phyloP scores from a whole-genome alignment of 768 basidiomycete genomes.

The Termitomyces sp. region DNA sequence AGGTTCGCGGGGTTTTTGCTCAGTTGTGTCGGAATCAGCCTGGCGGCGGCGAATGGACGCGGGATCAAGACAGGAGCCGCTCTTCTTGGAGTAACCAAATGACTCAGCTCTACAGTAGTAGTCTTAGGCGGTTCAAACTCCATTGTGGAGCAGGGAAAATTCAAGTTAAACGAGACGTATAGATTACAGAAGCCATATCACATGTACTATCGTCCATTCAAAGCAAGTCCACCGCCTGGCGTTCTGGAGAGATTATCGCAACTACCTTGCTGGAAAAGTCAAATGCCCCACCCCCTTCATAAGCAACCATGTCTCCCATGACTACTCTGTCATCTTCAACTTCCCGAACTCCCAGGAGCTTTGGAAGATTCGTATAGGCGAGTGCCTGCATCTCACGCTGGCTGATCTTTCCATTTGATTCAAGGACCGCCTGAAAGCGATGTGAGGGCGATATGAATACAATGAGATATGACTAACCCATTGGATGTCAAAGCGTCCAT shows the following conservation, averaged over 20 bases:
- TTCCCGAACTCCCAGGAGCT: constrained; percentile 33
- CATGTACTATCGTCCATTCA: constrained; percentile 18
- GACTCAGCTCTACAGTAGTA: constrained; percentile 4
- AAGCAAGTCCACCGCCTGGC: constrained; percentile 49
- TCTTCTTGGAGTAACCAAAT: constrained; percentile 57
- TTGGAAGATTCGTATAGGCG: constrained; percentile 43
- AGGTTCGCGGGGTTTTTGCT: constrained; percentile 83
- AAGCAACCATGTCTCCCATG: constrained; percentile 57
- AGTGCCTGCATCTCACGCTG: constrained; percentile 39
- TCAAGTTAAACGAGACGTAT: constrained; percentile 22
- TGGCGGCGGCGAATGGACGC: constrained; percentile 68
- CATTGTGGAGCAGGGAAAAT: constrained; percentile 1
- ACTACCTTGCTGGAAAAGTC: constrained; percentile 51
- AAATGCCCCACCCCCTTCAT: constrained; percentile 55
- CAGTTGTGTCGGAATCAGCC: constrained; percentile 77
- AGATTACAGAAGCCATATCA: constrained; percentile 1
- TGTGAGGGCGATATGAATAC: background rate
- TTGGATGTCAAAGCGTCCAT: constrained; percentile 71
- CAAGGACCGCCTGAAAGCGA: constrained; percentile 36
- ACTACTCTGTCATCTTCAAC: constrained; percentile 30
- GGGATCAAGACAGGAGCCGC: constrained; percentile 65
- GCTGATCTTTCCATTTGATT: constrained; percentile 41
- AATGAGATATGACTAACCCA: constrained; percentile 52
- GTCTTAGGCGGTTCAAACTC: background rate
- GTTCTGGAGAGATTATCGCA: constrained; percentile 52